Evolutionary conservation across 192 early-diverging fungal genomes (phyloP).

Genomic region (Linnemannia elongata): DNA sequence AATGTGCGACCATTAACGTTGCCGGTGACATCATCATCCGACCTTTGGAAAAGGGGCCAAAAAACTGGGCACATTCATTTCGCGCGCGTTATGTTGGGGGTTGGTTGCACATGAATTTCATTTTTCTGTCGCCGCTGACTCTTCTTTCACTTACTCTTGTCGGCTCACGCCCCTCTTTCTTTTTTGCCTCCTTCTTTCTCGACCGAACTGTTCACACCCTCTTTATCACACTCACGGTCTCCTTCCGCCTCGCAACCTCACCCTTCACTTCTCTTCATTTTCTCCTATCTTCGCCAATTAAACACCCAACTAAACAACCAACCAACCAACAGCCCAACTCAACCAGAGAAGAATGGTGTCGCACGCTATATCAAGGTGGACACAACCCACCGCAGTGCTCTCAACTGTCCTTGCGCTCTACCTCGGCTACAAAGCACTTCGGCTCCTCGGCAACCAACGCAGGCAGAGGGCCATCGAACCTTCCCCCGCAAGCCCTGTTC

Average conservation of each 20-base stretch:
- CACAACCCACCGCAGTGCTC: constrained; percentile 20
- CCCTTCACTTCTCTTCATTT: neutral
- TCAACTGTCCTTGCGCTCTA: constrained; percentile 39
- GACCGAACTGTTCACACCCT: neutral
- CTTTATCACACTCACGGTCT: neutral
- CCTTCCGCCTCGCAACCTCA: neutral
- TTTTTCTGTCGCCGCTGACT: neutral
- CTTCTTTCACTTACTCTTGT: too few species aligned
- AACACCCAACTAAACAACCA: neutral
- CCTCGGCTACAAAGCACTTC: constrained; percentile 32
- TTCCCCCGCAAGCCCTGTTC: constrained; percentile 35
- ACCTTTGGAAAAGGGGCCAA: too few species aligned
- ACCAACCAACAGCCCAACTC: neutral
- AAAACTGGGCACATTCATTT: too few species aligned
- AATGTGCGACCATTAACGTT: neutral
- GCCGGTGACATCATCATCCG: neutral
- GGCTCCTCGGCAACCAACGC: constrained; percentile 3
- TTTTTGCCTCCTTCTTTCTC: neutral
- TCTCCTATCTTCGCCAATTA: neutral
- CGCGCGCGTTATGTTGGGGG: too few species aligned
- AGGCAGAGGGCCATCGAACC: constrained; percentile 13
- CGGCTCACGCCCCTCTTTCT: neutral
- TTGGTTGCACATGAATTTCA: too few species aligned
- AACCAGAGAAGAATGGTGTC: neutral
- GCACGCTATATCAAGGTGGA: constrained; percentile 4